These are phyloP conservation scores for Boletus pseudo-olivaceus DNA, from an alignment of 768 basidiomycete genomes.

Conservation along the genomic window DNA sequence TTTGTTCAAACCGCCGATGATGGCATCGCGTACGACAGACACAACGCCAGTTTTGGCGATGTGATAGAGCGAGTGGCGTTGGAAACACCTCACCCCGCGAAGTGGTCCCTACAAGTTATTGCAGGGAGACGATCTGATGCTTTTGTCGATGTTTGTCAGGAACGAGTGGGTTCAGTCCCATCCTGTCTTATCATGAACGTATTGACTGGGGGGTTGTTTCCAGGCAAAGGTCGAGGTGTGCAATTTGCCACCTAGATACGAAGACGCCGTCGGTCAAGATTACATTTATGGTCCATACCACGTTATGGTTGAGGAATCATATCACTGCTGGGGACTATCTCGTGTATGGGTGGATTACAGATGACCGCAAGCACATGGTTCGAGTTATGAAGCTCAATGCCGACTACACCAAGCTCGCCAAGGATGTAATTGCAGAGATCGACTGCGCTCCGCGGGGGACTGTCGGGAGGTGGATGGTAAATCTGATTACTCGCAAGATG, in stretches of 20 bases:
- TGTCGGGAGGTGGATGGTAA: slow-evolving; percentile 26
- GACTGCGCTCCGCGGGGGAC: slow-evolving; percentile 26
- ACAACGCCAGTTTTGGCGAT: slow-evolving; percentile 17
- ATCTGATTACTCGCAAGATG: neutral
- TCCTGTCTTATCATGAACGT: neutral
- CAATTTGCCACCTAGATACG: slow-evolving; percentile 27
- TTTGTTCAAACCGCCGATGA: slow-evolving; percentile 20
- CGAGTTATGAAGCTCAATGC: slow-evolving; percentile 29
- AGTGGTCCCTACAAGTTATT: slow-evolving; percentile 32
- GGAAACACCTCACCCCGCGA: slow-evolving; percentile 16
- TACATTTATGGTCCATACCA: slow-evolving; percentile 21
- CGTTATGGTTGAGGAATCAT: slow-evolving; percentile 22
- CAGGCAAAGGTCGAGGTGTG: slow-evolving; percentile 20
- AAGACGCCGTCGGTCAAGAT: slow-evolving; percentile 25
- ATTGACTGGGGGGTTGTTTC: neutral
- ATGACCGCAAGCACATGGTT: slow-evolving; percentile 25
- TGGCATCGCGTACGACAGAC: neutral
- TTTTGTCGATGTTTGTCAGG: slow-evolving; percentile 25
- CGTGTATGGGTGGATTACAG: slow-evolving; percentile 31
- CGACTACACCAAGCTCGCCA: slow-evolving; percentile 21
- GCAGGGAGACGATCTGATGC: slow-evolving; percentile 28
- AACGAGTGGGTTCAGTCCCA: slow-evolving; percentile 17
- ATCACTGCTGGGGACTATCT: slow-evolving; percentile 22
- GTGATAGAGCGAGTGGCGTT: slow-evolving; percentile 30
- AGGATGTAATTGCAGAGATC: slow-evolving; percentile 24